A percentile compares a stretch with the other conserved stretches of the same genome.
These are phyloP conservation scores for Lentinula raphanica DNA, from an alignment of 768 basidiomycete species.

Conservation along the genomic window DNA sequence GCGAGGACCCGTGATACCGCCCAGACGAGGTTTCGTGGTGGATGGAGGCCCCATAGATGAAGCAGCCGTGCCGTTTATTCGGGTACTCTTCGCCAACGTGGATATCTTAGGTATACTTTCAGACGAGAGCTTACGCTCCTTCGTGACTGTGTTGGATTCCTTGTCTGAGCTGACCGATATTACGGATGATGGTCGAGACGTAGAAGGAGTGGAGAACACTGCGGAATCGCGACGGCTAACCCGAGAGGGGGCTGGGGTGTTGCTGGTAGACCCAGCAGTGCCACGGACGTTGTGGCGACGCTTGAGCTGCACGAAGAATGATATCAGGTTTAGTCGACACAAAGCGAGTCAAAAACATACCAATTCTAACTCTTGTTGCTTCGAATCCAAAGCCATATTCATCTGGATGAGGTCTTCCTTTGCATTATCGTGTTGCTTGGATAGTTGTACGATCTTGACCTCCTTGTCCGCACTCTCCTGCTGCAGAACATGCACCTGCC, in stretches of 20 bases:
- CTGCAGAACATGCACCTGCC: slow-evolving; percentile 65
- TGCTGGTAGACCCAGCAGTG: slow-evolving; percentile 53
- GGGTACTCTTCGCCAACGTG: slow-evolving; percentile 47
- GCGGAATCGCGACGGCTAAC: slow-evolving; percentile 49
- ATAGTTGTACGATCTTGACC: slow-evolving; percentile 67
- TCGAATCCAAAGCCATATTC: slow-evolving; percentile 89
- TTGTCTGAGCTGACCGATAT: slow-evolving; percentile 43
- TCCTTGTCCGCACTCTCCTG: slow-evolving; percentile 84
- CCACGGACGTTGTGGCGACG: slow-evolving; percentile 53
- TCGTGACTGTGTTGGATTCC: slow-evolving; percentile 19
- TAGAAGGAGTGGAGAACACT: slow-evolving; percentile 48
- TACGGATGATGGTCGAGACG: slow-evolving; percentile 51
- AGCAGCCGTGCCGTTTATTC: slow-evolving; percentile 31
- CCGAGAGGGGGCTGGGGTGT: slow-evolving; percentile 30
- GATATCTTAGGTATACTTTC: slow-evolving; percentile 29
- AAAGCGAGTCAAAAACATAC: slow-evolving; percentile 39
- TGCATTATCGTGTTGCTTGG: slow-evolving; percentile 59
- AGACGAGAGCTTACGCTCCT: slow-evolving; percentile 32
- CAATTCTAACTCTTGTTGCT: slow-evolving; percentile 90
- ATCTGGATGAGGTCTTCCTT: slow-evolving; percentile 79
- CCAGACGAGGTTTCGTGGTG: slow-evolving; percentile 19
- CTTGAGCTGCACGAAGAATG: slow-evolving; percentile 44
- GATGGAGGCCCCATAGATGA: slow-evolving; percentile 10
- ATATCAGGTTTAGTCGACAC: neutral
- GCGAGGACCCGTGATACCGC: slow-evolving; percentile 49